Evolutionary conservation across 495 filamentous ascomycete genomes (phyloP).

Genomic region (Alectoria sarmentosa): DNA sequence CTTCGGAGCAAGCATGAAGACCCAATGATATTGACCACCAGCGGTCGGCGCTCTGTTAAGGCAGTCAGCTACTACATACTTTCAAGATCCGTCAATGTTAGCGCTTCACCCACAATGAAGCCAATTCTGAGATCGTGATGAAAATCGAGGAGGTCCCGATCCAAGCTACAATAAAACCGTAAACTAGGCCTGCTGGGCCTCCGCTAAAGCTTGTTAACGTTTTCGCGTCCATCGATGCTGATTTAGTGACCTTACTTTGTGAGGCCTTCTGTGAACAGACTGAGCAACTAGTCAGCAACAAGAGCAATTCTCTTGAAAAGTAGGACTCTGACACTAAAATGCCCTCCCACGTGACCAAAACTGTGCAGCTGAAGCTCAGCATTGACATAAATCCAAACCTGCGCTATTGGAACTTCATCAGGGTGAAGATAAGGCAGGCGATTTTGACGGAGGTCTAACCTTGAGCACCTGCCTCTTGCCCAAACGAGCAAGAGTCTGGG

Average conservation of each 20-base stretch:
- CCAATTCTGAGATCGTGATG: not conserved
- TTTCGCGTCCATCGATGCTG: too few relatives aligned
- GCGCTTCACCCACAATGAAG: not conserved
- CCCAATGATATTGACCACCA: not conserved
- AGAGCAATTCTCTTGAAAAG: not conserved
- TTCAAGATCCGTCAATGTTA: not conserved
- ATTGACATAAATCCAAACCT: constrained; percentile 41
- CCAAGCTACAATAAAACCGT: not conserved
- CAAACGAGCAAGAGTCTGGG: not conserved
- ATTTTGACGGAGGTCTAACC: not conserved
- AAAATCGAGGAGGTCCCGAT: not conserved
- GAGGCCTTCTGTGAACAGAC: not conserved
- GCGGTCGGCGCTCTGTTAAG: not conserved
- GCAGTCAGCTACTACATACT: not conserved
- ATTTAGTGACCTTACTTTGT: not conserved
- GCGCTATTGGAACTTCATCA: constrained; percentile 21
- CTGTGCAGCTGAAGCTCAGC: constrained; percentile 38
- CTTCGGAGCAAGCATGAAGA: not conserved
- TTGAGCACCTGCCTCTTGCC: not conserved
- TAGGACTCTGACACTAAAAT: not conserved
- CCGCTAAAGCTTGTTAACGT: too few relatives aligned
- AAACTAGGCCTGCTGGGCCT: not conserved
- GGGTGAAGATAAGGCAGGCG: not conserved
- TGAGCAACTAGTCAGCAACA: not conserved
- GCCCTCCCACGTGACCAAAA: constrained; percentile 41